phyloP scores from a whole-genome alignment of 495 filamentous ascomycete genomes.

The Penicillium fimorum region DNA sequence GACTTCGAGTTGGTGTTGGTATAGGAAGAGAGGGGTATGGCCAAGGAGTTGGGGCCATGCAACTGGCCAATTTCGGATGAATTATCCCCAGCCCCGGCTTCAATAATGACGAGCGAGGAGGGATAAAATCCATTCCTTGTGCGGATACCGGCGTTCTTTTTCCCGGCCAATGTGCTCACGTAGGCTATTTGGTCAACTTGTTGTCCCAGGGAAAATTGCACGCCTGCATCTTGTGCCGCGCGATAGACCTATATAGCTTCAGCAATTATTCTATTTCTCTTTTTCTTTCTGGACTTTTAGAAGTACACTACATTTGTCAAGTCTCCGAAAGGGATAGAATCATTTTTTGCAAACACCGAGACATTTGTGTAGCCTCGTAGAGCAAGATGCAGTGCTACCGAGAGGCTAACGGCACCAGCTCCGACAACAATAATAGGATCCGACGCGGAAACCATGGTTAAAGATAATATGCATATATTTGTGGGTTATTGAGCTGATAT shows the following conservation, averaged over 20 bases:
- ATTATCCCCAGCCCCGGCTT: constrained; percentile 42
- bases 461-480: background rate
- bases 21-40: constrained; percentile 55
- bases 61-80: constrained; percentile 37
- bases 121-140: constrained; percentile 37
- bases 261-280: constrained; percentile 11
- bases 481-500: constrained; percentile 2
- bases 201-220: constrained; percentile 39
- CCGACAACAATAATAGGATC: constrained; percentile 38
- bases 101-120: constrained; percentile 40
- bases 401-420: constrained; percentile 50
- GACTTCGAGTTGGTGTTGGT: constrained; percentile 54
- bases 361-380: constrained; percentile 47
- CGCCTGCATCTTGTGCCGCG: constrained; percentile 30
- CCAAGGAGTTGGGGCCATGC: constrained; percentile 29
- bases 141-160: constrained; percentile 33
- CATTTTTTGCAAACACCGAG: constrained; percentile 32
- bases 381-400: constrained; percentile 49
- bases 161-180: constrained; percentile 20
- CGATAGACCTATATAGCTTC: constrained; percentile 22
- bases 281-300: background rate
- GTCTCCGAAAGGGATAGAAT: constrained; percentile 27
- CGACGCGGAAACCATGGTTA: constrained; percentile 24
- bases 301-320: constrained; percentile 28
- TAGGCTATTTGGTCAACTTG: constrained; percentile 29